A percentile compares a stretch with the other conserved stretches of the same genome.
These are phyloP conservation scores for Mycena polygramma DNA, from an alignment of 768 basidiomycete species.

Conservation along the genomic window DNA sequence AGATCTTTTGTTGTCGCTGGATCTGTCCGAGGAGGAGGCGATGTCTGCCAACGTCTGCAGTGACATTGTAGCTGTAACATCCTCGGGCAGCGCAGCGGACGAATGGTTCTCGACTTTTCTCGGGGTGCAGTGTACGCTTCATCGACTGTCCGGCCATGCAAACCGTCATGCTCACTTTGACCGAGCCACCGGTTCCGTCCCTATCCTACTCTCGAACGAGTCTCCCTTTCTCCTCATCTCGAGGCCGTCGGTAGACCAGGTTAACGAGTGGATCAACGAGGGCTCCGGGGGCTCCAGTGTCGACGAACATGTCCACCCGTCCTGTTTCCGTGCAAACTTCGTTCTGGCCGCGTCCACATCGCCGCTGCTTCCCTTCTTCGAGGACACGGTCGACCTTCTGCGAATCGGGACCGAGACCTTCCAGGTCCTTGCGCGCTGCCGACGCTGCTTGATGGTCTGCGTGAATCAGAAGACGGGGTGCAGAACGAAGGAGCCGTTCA, in stretches of 20 bases:
- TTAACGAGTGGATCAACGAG: constrained; percentile 34
- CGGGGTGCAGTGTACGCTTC: constrained; percentile 30
- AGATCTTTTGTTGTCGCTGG: constrained; percentile 29
- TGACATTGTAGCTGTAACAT: constrained; percentile 29
- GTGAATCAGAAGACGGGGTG: constrained; percentile 37
- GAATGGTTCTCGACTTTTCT: constrained; percentile 38
- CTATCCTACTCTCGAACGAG: constrained; percentile 39
- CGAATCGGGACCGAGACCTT: constrained; percentile 39
- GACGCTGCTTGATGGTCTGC: constrained; percentile 39
- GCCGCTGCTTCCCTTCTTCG: constrained; percentile 31
- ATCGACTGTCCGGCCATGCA: constrained; percentile 21
- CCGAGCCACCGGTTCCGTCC: constrained; percentile 30
- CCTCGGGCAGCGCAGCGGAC: constrained; percentile 16
- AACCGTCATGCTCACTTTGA: constrained; percentile 38
- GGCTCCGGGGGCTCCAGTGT: neutral
- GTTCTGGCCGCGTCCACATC: constrained; percentile 19
- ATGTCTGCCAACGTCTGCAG: constrained; percentile 31
- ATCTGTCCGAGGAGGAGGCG: constrained; percentile 11
- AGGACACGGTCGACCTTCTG: constrained; percentile 35
- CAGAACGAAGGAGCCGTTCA: constrained; percentile 38
- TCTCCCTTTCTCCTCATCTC: constrained; percentile 39
- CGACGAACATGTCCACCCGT: constrained; percentile 24
- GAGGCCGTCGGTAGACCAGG: constrained; percentile 36
- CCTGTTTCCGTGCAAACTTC: constrained; percentile 39
- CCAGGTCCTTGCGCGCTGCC: constrained; percentile 39